Percentiles rank a stretch among this genome's conserved stretches.
Evolutionary conservation across 768 basidiomycete species (phyloP).

Genomic region (Mycena sanguinolenta): DNA sequence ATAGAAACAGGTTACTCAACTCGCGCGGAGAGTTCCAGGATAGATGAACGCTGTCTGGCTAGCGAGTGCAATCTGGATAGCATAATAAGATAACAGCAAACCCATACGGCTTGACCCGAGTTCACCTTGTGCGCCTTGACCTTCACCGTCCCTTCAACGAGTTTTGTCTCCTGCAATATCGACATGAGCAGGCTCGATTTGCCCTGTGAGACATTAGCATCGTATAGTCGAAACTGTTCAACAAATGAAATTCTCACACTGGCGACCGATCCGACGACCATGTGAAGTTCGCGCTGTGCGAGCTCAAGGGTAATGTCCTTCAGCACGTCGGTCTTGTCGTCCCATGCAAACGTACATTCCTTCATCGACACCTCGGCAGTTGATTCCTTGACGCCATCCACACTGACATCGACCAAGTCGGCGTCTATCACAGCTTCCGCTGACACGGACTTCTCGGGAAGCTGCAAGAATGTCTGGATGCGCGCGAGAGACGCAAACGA

Average conservation of each 20-base stretch:
- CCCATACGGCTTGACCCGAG: neutral
- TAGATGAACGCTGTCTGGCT: slow-evolving; percentile 29
- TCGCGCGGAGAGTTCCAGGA: slow-evolving; percentile 30
- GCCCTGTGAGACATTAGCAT: slow-evolving; percentile 4
- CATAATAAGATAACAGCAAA: neutral
- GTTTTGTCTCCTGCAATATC: slow-evolving; percentile 26
- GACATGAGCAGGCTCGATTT: slow-evolving; percentile 35
- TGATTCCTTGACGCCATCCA: slow-evolving; percentile 2
- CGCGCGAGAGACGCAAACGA: slow-evolving; percentile 23
- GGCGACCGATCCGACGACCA: slow-evolving; percentile 32
- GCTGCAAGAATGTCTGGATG: slow-evolving; percentile 30
- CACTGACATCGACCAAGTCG: slow-evolving; percentile 11
- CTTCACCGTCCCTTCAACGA: neutral
- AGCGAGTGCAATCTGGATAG: slow-evolving; percentile 28
- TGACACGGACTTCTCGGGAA: slow-evolving; percentile 24
- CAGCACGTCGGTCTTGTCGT: slow-evolving; percentile 18
- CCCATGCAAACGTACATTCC: slow-evolving; percentile 27
- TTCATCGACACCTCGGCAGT: slow-evolving; percentile 16
- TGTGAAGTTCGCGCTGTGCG: slow-evolving; percentile 18
- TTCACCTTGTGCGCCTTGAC: slow-evolving; percentile 26
- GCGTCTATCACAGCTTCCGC: neutral
- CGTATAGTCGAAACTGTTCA: neutral
- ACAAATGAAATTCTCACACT: slow-evolving; percentile 12
- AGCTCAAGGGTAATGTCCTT: slow-evolving; percentile 23
- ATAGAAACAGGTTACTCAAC: neutral